phyloP scores from a whole-genome alignment of 2,329 filamentous ascomycete species.

The Diaporthe vexans region DNA sequence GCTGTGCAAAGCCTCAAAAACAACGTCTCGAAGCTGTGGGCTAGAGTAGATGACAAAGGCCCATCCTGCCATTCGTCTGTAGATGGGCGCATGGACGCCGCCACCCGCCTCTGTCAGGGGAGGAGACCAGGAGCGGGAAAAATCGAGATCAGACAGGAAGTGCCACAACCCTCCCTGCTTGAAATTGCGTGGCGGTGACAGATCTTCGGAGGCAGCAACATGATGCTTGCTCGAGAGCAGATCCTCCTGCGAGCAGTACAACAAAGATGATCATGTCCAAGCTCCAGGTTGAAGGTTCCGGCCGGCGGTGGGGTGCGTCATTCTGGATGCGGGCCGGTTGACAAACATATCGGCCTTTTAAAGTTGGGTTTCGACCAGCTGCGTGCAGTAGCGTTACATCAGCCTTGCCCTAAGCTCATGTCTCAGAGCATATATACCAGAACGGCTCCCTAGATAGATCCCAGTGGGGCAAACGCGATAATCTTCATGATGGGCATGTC shows the following conservation, averaged over 20 bases:
- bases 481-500: neutral
- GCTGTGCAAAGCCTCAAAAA: neutral
- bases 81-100: slow-evolving; percentile 4
- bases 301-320: neutral
- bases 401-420: slow-evolving; percentile 16
- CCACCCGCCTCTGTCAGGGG: slow-evolving; percentile 14
- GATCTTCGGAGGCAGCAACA: slow-evolving; percentile 15
- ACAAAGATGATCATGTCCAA: neutral
- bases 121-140: neutral
- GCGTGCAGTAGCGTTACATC: slow-evolving; percentile 23
- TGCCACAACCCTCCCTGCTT: slow-evolving; percentile 15
- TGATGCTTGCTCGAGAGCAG: slow-evolving; percentile 2
- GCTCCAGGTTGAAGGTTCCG: neutral
- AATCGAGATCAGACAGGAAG: slow-evolving; percentile 17
- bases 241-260: slow-evolving; percentile 13
- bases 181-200: slow-evolving; percentile 32
- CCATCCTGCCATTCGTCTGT: slow-evolving; percentile 16
- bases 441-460: neutral
- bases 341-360: slow-evolving; percentile 3
- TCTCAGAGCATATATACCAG: neutral
- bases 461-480: neutral
- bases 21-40: neutral
- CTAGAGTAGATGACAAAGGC: slow-evolving; percentile 8
- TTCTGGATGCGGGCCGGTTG: neutral
- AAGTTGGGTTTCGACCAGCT: slow-evolving; percentile 17